These are phyloP conservation scores for Friedmanniomyces simplex DNA, from an alignment of 495 filamentous ascomycete species.

Conservation along the genomic window DNA sequence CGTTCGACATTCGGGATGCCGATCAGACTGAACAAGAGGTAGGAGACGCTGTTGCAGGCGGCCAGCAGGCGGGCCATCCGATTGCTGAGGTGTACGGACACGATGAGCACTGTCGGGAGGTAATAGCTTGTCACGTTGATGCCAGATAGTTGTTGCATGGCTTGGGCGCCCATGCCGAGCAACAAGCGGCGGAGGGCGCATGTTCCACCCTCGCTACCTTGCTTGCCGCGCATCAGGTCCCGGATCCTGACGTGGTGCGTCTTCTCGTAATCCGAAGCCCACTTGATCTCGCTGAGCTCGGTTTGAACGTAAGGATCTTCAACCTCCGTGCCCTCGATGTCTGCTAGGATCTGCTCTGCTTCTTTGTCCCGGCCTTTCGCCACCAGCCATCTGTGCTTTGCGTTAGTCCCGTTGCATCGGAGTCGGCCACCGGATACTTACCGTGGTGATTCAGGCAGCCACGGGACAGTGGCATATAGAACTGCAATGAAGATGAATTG, in stretches of 20 bases:
- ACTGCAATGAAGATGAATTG: conserved; percentile 49
- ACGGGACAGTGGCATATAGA: conserved; percentile 40
- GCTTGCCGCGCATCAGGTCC: conserved; percentile 37
- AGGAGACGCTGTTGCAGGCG: conserved; percentile 41
- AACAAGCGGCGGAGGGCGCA: conserved; percentile 40
- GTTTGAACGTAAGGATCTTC: conserved; percentile 38
- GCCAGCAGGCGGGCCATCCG: conserved; percentile 40
- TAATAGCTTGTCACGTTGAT: conserved; percentile 34
- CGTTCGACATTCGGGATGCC: conserved; percentile 41
- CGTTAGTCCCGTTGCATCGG: too few relatives aligned
- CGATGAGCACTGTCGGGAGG: conserved; percentile 41
- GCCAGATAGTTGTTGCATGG: conserved; percentile 45
- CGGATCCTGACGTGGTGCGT: conserved; percentile 39
- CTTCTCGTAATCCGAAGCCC: conserved; percentile 39
- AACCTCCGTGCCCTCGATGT: conserved; percentile 36
- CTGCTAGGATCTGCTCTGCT: conserved; percentile 41
- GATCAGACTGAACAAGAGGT: conserved; percentile 40
- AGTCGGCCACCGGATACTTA: too few relatives aligned
- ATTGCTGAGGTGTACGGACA: conserved; percentile 40
- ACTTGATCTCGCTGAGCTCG: conserved; percentile 40
- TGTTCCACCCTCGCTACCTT: conserved; percentile 30
- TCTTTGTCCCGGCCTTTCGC: conserved; percentile 36
- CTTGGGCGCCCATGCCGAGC: conserved; percentile 41
- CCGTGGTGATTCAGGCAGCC: conserved; percentile 46
- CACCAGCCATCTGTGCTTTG: conserved; percentile 36